Percentiles rank a stretch among this genome's conserved stretches.
These are phyloP conservation scores for Arabidopsis arenosa DNA, from an alignment of 345 rosid genomes.

Conservation along the genomic window DNA sequence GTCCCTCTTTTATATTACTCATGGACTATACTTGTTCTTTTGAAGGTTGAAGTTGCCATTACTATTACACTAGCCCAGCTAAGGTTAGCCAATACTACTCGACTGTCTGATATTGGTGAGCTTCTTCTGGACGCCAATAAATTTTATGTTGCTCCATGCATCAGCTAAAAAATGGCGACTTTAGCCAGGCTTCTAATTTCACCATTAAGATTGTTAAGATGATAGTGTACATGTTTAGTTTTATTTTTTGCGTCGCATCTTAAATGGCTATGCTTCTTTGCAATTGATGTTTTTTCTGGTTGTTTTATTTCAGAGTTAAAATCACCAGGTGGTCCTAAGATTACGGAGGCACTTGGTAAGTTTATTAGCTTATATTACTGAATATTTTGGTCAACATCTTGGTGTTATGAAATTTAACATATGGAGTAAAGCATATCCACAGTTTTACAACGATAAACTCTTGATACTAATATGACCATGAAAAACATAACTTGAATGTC, in stretches of 20 bases:
- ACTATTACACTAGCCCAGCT: conserved; percentile 75
- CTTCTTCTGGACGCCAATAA: conserved; percentile 7
- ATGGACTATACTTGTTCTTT: conserved; percentile 36
- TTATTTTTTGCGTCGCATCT: conserved; percentile 1
- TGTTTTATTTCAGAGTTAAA: conserved; percentile 65
- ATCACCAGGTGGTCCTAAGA: conserved; percentile 85
- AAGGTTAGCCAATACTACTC: conserved; percentile 69
- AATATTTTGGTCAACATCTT: conserved; percentile 10
- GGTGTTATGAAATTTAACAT: conserved; percentile 17
- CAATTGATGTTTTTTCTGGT: conserved; percentile 20
- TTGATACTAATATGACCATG: neutral
- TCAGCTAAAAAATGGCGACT: neutral
- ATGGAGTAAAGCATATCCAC: conserved; percentile 23
- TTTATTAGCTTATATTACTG: conserved; percentile 25
- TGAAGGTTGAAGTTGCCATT: conserved; percentile 92
- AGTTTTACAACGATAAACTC: conserved; percentile 3
- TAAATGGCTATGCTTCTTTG: conserved; percentile 19
- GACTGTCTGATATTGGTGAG: conserved; percentile 74
- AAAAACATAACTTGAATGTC: conserved; percentile 10
- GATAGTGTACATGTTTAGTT: neutral
- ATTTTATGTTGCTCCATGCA: neutral
- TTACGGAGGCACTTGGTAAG: conserved; percentile 88
- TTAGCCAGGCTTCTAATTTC: neutral
- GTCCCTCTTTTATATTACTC: conserved; percentile 25
- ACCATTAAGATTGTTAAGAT: conserved; percentile 19